phyloP scores from a whole-genome alignment of 371 early-diverging fungal genomes.

The Ecytonucleospora hepatopenaei region DNA sequence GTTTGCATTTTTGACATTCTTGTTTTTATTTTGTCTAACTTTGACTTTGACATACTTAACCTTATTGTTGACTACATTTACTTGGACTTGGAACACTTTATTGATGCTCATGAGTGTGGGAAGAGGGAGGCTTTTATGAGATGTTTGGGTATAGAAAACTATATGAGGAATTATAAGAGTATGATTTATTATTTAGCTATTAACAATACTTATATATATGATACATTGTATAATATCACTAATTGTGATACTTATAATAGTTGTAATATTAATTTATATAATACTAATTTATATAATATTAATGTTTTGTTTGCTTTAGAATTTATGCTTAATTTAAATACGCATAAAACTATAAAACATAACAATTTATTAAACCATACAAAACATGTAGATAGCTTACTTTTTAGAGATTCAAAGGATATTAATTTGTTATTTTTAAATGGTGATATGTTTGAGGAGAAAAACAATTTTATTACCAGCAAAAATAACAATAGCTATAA shows the following conservation, averaged over 20 bases:
- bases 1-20: slow-evolving; percentile 23
- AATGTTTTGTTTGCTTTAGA: too few species aligned
- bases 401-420: not conserved
- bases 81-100: slow-evolving; percentile 29
- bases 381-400: not conserved
- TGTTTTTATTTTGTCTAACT: not conserved
- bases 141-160: not conserved
- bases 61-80: slow-evolving; percentile 24
- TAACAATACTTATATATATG: too few species aligned
- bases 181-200: not conserved
- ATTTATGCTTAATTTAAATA: too few species aligned
- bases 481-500: not conserved
- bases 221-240: not conserved
- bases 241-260: not conserved
- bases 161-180: not conserved
- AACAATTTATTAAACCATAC: not conserved
- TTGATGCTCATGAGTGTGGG: slow-evolving; percentile 11
- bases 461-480: not conserved
- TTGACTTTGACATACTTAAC: slow-evolving; percentile 1
- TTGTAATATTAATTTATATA: not conserved
- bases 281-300: too few species aligned
- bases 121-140: slow-evolving; percentile 22
- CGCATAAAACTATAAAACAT: too few species aligned
- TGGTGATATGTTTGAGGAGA: not conserved
- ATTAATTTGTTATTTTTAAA: not conserved